Percentiles rank a stretch among this genome's conserved stretches.
phyloP scores from a whole-genome alignment of 2,329 filamentous ascomycete species.

The Xylariaceae sp. region DNA sequence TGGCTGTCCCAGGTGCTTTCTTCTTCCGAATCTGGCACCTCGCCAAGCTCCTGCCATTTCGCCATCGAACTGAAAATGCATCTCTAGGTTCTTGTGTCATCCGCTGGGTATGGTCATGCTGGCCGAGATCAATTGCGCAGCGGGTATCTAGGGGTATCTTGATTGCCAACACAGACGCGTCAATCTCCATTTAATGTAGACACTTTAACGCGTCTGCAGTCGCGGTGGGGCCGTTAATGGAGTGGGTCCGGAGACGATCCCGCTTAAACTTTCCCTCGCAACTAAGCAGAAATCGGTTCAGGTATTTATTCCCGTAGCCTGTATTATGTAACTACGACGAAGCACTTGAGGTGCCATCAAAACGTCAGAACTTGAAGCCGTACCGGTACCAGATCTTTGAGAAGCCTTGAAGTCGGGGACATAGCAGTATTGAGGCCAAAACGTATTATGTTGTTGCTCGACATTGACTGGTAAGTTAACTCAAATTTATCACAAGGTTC shows the following conservation, averaged over 20 bases:
- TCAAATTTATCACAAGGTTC: too few species aligned
- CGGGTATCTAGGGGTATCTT: neutral
- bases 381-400: too few species aligned
- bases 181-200: constrained; percentile 1
- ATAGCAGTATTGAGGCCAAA: too few species aligned
- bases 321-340: too few species aligned
- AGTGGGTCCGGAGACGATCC: neutral
- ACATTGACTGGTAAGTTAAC: too few species aligned
- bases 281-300: neutral
- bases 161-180: constrained; percentile 12
- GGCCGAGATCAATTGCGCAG: neutral
- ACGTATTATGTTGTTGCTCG: too few species aligned
- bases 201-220: constrained; percentile 12
- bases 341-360: too few species aligned
- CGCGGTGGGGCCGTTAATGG: constrained; percentile 4
- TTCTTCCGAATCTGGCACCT: constrained; percentile 44
- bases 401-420: too few species aligned
- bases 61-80: constrained; percentile 37
- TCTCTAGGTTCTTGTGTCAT: constrained; percentile 23
- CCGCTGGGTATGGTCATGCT: constrained; percentile 7
- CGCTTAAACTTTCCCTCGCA: too few species aligned
- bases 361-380: too few species aligned
- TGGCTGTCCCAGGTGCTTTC: constrained; percentile 38
- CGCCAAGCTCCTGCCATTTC: constrained; percentile 43
- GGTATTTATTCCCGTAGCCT: neutral